phyloP scores from a whole-genome alignment of 768 basidiomycete genomes.

The Termitomyces sp. region DNA sequence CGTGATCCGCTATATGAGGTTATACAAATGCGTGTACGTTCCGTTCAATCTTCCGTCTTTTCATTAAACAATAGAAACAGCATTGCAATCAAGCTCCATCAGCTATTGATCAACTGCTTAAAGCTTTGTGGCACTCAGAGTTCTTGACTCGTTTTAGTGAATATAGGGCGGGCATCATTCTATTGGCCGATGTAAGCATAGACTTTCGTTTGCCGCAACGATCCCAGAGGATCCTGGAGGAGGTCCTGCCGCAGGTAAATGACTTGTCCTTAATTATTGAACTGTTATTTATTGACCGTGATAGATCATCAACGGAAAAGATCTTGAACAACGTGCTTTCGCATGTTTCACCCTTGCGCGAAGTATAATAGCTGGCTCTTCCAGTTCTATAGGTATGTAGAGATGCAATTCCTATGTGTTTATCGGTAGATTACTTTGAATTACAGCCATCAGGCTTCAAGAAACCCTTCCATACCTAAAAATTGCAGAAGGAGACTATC shows the following conservation, averaged over 20 bases:
- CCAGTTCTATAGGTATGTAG: constrained; percentile 38
- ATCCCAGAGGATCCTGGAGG: constrained; percentile 61
- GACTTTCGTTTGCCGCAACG: constrained; percentile 74
- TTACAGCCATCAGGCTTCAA: constrained; percentile 36
- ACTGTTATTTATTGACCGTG: neutral
- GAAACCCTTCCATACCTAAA: constrained; percentile 59
- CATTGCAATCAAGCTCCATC: constrained; percentile 57
- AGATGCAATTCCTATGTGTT: neutral
- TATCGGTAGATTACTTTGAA: neutral
- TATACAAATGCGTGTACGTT: constrained; percentile 40
- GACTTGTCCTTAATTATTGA: neutral
- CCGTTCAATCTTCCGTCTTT: constrained; percentile 1
- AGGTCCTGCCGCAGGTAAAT: constrained; percentile 76
- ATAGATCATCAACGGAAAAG: constrained; percentile 66
- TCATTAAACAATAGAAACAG: constrained; percentile 29
- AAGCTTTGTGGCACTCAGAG: constrained; percentile 75
- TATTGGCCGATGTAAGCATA: constrained; percentile 74
- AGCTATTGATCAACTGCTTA: constrained; percentile 62
- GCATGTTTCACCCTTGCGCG: constrained; percentile 72
- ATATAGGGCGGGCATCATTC: constrained; percentile 63
- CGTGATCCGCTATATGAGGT: constrained; percentile 41
- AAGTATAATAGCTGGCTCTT: constrained; percentile 58
- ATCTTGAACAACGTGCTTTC: constrained; percentile 72
- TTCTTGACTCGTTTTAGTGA: constrained; percentile 63
- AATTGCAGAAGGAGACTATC: constrained; percentile 65